Base-by-base conservation (phyloP, 371 early-diverging fungal species). In the Circinella minor region DNA sequence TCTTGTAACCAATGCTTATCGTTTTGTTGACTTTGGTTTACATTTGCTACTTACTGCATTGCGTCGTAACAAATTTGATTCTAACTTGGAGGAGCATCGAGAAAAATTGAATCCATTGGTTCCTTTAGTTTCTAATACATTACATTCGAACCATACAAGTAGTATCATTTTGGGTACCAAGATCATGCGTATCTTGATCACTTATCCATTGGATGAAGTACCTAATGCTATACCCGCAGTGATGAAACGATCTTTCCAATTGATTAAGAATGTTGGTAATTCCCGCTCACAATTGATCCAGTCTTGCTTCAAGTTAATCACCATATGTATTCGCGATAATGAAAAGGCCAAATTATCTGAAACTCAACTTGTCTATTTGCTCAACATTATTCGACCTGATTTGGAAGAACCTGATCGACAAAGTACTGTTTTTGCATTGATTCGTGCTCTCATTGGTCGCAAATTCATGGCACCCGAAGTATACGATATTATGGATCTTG, bases 21-120 rank as follows among this genome's bases (percentile, higher is more conserved):
- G 92, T 14, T 96, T 99, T 78, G 93, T 96, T 55, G 92, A 92
- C 67, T 97, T 99, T 87, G 98, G 98, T 5, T 77, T 98, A 17
- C 84, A 87, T 36, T 80, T 97, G 18, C 80, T 93, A 65, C 81
- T 91, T 15, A 82, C 91, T 1, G 87, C 90, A 1, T 74, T 95
- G 55, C 88, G 86, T 66, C 87, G 90, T 66, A 89, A 89, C 71
- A 87, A 88, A 70, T 87, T 95, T 66, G 84, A 89, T 71, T 73
- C 84, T 5, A 77, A 76, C 8, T 76, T 84, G 7, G 61, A 77
- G 0, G 87, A 86, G 37, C 88, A 93, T 55, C 60, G 89, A 43
- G 74, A 81, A 0, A 84, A 95, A 76, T 71, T 98, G 54, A 90
- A 93, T 73, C 91, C 93, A 6, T 88, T 98, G 55, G 91, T 98